Base-by-base conservation (phyloP, 805 yeast genomes). In the Candida arabinofermentans region DNA sequence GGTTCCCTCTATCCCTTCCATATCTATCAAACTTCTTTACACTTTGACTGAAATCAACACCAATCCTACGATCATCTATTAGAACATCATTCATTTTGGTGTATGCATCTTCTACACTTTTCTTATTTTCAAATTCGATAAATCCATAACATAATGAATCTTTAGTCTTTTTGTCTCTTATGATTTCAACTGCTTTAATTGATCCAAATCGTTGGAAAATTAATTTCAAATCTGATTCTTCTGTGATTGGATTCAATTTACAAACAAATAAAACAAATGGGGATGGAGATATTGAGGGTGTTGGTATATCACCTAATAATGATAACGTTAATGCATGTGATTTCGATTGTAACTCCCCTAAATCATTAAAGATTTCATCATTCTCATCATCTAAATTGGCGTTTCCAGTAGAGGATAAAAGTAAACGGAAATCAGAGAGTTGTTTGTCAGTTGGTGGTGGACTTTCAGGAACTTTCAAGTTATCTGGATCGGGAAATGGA, bases 1-100 rank as follows among this genome's bases (percentile, higher is more conserved):
- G n/a, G n/a, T n/a, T n/a, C n/a, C n/a, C n/a, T n/a, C n/a, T n/a
- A n/a, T n/a, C n/a, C n/a, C 24, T 29, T 19, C 27, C 19, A 30
- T 24, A 37, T 5, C 22, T 21, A 12, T 24, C 27, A 10, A n/a
- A 18, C 13, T 36, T 44, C 17, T 46, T 41, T 8, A 72, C 70
- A 56, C 80, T 72, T 54, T 82, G 89, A 44, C 82, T 73, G 64
- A 82, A 82, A 56, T 82, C 88, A 33, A 82, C 84, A 44, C 77
- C 77, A 18, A 83, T 73, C 41, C 83, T 65, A 32, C 74, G 56
- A 42, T 82, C 88, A 54, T 82, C 89, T 29, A 82, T 78, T 34
- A 81, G 53, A 3, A 77, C 82, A 13, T 73, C 74, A 31, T 79
- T 77, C 79, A 82, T 75, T 53, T 75, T 77, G 41, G 66, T 58